These are phyloP conservation scores for Amanita thiersii DNA, from an alignment of 768 basidiomycete genomes.

Conservation along the genomic window DNA sequence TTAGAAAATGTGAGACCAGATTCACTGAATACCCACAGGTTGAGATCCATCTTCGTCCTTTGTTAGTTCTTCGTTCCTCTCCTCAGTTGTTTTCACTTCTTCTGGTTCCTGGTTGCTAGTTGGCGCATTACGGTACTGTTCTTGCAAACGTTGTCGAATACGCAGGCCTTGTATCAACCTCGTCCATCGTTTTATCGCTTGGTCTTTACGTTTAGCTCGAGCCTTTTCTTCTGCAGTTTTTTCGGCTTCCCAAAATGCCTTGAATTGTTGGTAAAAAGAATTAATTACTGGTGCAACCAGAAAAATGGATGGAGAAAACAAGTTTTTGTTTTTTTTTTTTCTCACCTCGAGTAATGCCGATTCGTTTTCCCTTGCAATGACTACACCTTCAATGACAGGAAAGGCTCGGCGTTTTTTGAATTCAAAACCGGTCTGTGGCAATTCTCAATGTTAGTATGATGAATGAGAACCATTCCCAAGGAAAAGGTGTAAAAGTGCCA, in stretches of 20 bases:
- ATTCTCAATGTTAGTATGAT: conserved; percentile 4
- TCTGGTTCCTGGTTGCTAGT: neutral
- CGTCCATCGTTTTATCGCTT: conserved; percentile 81
- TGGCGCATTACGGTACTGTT: conserved; percentile 66
- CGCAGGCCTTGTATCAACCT: conserved; percentile 83
- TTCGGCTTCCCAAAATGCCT: conserved; percentile 86
- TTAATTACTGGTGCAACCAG: neutral
- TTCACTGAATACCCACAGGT: conserved; percentile 4
- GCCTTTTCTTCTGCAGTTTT: conserved; percentile 73
- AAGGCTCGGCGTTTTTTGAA: conserved; percentile 89
- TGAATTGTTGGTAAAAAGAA: conserved; percentile 1
- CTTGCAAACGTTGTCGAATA: conserved; percentile 75
- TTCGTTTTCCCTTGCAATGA: conserved; percentile 79
- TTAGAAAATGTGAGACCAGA: neutral
- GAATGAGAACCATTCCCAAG: too few relatives aligned
- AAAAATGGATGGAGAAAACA: conserved; percentile 7
- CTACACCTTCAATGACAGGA: conserved; percentile 80
- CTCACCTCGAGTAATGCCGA: conserved; percentile 64
- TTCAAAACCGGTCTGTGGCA: conserved; percentile 89
- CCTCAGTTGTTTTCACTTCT: conserved; percentile 3
- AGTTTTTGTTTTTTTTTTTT: too few relatives aligned
- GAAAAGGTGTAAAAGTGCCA: too few relatives aligned
- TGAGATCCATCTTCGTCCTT: conserved; percentile 10
- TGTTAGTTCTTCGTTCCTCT: conserved; percentile 8
- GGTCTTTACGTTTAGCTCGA: conserved; percentile 65